These are phyloP conservation scores for Phytophthora quininea DNA, from an alignment of 352 stramenopile genomes.

Conservation along the genomic window DNA sequence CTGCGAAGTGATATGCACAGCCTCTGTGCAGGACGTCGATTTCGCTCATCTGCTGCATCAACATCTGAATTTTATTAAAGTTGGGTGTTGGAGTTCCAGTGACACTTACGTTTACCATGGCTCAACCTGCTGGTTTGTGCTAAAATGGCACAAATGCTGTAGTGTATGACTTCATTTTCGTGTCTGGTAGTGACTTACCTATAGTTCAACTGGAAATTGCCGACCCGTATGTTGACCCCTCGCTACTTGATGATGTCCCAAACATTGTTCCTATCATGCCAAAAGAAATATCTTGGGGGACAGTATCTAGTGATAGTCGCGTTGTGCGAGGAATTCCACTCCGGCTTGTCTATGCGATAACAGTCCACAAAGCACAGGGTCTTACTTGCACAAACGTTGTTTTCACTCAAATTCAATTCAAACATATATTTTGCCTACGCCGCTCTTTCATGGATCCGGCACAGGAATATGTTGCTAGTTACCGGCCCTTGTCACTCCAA, in stretches of 20 bases:
- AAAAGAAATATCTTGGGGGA: slow-evolving; percentile 3
- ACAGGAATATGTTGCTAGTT: background rate
- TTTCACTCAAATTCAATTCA: slow-evolving; percentile 4
- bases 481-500: background rate
- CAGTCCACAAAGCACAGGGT: slow-evolving; percentile 2
- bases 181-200: background rate
- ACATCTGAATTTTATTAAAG: background rate
- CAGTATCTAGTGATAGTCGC: background rate
- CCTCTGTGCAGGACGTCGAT: too few species aligned
- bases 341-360: background rate
- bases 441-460: background rate
- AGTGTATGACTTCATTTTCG: background rate
- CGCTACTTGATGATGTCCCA: background rate
- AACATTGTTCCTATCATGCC: slow-evolving; percentile 1
- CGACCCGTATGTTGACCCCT: background rate
- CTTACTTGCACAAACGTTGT: background rate
- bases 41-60: too few species aligned
- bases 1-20: too few species aligned
- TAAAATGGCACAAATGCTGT: slow-evolving; percentile 1
- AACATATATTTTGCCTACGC: slow-evolving; percentile 2
- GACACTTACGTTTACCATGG: slow-evolving; percentile 1
- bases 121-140: slow-evolving; percentile 1
- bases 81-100: background rate
- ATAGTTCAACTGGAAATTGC: background rate
- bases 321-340: slow-evolving; percentile 1